Evolutionary conservation across 306 rosid genomes (phyloP).

Genomic region (Malus fusca): DNA sequence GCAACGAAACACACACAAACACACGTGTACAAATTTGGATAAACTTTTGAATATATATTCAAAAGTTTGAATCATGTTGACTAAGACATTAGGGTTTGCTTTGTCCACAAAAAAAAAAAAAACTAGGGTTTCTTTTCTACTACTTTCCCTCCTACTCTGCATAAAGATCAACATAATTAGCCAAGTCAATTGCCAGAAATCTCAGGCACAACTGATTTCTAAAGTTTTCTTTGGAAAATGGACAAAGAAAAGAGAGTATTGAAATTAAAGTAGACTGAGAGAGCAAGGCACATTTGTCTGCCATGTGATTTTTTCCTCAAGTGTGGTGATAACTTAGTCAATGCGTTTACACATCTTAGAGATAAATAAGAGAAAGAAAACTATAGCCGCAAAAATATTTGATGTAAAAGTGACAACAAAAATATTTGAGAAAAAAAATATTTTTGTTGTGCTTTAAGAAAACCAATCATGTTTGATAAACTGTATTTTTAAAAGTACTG

Average conservation of each 20-base stretch:
- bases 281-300: too few species aligned
- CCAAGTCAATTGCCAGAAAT: slow-evolving; percentile 11
- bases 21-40: background rate
- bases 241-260: background rate
- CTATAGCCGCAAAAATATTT: too few species aligned
- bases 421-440: too few species aligned
- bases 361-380: background rate
- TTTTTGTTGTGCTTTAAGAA: too few species aligned
- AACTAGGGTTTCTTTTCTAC: background rate
- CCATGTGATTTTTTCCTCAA: too few species aligned
- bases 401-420: too few species aligned
- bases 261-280: background rate
- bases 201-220: background rate
- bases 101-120: background rate
- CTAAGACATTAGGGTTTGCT: background rate
- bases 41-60: background rate
- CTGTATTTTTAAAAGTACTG: too few species aligned
- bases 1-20: background rate
- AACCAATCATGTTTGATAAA: too few species aligned
- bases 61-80: background rate
- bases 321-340: background rate
- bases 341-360: background rate
- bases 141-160: background rate
- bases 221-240: background rate
- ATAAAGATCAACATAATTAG: background rate